phyloP scores from a whole-genome alignment of 495 filamentous ascomycete genomes.

The Penicillium angulare region DNA sequence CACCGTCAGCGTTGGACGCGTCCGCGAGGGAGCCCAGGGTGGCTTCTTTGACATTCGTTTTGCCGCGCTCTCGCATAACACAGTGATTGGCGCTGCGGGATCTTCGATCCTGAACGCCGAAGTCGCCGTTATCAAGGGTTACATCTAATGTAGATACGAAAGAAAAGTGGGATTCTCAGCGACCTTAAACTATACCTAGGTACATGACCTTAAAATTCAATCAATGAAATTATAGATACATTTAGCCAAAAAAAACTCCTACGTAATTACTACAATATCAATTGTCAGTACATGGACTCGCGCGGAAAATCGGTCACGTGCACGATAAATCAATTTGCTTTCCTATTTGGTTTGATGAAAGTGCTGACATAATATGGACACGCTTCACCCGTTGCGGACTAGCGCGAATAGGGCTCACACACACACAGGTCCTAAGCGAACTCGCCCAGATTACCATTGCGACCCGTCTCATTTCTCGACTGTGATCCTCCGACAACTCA shows the following conservation, averaged over 20 bases:
- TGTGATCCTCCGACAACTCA: constrained; percentile 44
- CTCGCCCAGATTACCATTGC: constrained; percentile 26
- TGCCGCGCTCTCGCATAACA: constrained; percentile 81
- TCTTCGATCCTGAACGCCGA: constrained; percentile 94
- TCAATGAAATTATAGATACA: constrained; percentile 2
- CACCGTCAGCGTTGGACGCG: constrained; percentile 76
- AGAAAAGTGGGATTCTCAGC: constrained; percentile 27
- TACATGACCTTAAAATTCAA: constrained; percentile 1
- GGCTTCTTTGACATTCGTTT: constrained; percentile 83
- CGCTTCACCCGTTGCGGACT: constrained; percentile 17
- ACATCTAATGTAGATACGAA: constrained; percentile 51
- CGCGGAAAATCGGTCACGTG: too few relatives aligned
- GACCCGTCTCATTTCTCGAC: constrained; percentile 18
- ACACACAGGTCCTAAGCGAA: constrained; percentile 43
- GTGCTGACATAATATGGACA: constrained; percentile 12
- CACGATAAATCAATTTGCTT: not conserved
- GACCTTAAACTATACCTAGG: constrained; percentile 23
- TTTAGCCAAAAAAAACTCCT: too few relatives aligned
- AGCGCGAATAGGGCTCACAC: constrained; percentile 36
- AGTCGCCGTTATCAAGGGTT: constrained; percentile 86
- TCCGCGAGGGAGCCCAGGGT: constrained; percentile 66
- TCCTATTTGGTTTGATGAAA: constrained; percentile 4
- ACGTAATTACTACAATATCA: too few relatives aligned
- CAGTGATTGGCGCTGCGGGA: constrained; percentile 91
- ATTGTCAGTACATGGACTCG: too few relatives aligned